phyloP scores from a whole-genome alignment of 495 filamentous ascomycete genomes.

The Aspergillus haitiensis region DNA sequence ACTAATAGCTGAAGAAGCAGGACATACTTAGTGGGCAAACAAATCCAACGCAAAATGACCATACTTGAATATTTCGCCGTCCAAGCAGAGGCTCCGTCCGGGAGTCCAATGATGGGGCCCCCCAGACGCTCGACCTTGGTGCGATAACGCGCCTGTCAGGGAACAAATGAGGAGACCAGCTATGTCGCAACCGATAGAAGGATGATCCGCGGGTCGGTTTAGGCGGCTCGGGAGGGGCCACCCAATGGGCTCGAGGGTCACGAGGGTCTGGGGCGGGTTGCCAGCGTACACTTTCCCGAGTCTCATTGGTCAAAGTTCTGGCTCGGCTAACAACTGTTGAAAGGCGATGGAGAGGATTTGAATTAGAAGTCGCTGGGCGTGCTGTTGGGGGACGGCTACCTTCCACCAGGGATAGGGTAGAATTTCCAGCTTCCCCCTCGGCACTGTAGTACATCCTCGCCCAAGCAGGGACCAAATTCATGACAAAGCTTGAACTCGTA shows the following conservation, averaged over 20 bases:
- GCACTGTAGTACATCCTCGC: conserved; percentile 49
- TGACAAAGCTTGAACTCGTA: conserved; percentile 52
- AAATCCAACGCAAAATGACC: conserved; percentile 87
- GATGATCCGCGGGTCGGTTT: conserved; percentile 27
- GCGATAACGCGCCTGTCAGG: conserved; percentile 54
- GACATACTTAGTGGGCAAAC: conserved; percentile 74
- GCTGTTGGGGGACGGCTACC: conserved; percentile 33
- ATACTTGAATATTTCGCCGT: conserved; percentile 74
- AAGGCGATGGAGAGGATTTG: conserved; percentile 35
- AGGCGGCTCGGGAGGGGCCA: conserved; percentile 26
- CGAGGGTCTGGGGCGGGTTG: conserved; percentile 33
- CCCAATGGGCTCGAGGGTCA: conserved; percentile 51
- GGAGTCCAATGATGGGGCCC: conserved; percentile 67
- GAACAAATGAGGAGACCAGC: conserved; percentile 75
- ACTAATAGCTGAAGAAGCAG: background rate
- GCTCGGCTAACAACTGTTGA: conserved; percentile 28
- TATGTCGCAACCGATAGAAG: conserved; percentile 43
- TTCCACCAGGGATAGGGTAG: conserved; percentile 39
- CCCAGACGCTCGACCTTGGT: conserved; percentile 52
- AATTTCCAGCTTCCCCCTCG: conserved; percentile 34
- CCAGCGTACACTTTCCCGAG: conserved; percentile 21
- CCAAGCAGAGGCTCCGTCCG: conserved; percentile 58
- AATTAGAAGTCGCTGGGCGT: conserved; percentile 34
- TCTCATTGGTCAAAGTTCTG: conserved; percentile 24
- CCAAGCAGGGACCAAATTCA: conserved; percentile 53